phyloP scores from a whole-genome alignment of 495 filamentous ascomycete species.

The Trichocladium antarcticum region DNA sequence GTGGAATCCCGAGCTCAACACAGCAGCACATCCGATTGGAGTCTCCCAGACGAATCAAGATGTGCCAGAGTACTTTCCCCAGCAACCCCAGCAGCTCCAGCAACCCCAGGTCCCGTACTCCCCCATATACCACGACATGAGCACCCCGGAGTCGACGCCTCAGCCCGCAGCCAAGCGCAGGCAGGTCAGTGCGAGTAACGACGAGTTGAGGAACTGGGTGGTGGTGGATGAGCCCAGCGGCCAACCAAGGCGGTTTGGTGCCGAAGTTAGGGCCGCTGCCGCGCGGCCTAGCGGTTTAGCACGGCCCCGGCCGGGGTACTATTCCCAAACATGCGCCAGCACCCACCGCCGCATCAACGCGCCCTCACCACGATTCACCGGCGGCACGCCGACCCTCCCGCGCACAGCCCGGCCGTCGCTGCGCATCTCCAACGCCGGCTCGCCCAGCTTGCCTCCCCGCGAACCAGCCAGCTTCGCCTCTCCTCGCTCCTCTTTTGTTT shows the following conservation, averaged over 20 bases:
- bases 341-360: conserved; percentile 28
- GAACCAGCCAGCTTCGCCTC: conserved; percentile 46
- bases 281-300: conserved; percentile 6
- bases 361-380: conserved; percentile 29
- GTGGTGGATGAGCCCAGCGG: conserved; percentile 45
- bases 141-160: conserved; percentile 35
- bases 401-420: conserved; percentile 19
- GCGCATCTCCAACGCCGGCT: conserved; percentile 38
- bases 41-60: conserved; percentile 3
- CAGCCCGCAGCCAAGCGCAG: conserved; percentile 40
- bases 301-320: conserved; percentile 12
- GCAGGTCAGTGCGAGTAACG: conserved; percentile 38
- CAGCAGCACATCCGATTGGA: conserved; percentile 19
- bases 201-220: conserved; percentile 62
- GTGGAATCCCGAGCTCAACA: conserved; percentile 24
- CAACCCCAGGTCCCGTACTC: conserved; percentile 11
- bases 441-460: conserved; percentile 27
- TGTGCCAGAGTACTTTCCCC: conserved; percentile 12
- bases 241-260: conserved; percentile 13
- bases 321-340: conserved; percentile 14
- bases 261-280: conserved; percentile 8
- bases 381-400: conserved; percentile 11
- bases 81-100: neutral
- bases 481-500: conserved; percentile 28
- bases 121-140: conserved; percentile 20